Evolutionary conservation across 257 asterid genomes (phyloP), one percentile per base, ranked within the genome.

Genomic region (Linaria vulgaris): DNA sequence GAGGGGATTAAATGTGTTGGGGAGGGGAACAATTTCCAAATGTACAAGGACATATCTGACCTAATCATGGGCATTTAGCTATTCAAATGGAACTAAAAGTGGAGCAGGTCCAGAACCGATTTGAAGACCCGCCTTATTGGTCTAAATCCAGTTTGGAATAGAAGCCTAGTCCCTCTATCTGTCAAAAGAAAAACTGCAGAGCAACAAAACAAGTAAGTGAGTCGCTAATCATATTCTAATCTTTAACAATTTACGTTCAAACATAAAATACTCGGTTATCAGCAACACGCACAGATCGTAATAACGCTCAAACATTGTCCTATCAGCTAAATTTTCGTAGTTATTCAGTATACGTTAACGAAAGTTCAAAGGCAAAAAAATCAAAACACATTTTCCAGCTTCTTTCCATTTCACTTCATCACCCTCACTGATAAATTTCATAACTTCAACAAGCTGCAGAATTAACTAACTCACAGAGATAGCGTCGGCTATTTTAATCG

Each of bases 401-500:
- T 16, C n/a, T 14, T 16, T 46, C 47, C 24, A 41, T 41, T 38
- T 58, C 47, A 58, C 63, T 19, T 58, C 23, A 58, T 0, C 8
- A 53, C 2, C 37, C 57, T 13, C 59, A 23, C 4, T 3, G 17
- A 57, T n/a, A n/a, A n/a, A n/a, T n/a, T n/a, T n/a, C n/a, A n/a
- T n/a, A n/a, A n/a, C n/a, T n/a, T n/a, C n/a, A n/a, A n/a, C n/a
- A 34, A 34, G 41, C 41, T 34, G 41, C 15, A 56, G 39, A 21
- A 46, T 25, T 6, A 13, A n/a, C 64, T 6, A 13, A n/a, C 64
- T 59, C 53, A 59, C 64, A 22, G 92, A 74, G 16, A 86, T 76
- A 27, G 98, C 87, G 58, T 92, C 98, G 10, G 96, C 98, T 59
- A 92, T 83, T 78, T 88, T 88, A 68, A 91, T 72, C 38, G 88